Conservation (phyloP, 2,329 filamentous ascomycete genomes). For the Gaeumannomyces sp. region DNA sequence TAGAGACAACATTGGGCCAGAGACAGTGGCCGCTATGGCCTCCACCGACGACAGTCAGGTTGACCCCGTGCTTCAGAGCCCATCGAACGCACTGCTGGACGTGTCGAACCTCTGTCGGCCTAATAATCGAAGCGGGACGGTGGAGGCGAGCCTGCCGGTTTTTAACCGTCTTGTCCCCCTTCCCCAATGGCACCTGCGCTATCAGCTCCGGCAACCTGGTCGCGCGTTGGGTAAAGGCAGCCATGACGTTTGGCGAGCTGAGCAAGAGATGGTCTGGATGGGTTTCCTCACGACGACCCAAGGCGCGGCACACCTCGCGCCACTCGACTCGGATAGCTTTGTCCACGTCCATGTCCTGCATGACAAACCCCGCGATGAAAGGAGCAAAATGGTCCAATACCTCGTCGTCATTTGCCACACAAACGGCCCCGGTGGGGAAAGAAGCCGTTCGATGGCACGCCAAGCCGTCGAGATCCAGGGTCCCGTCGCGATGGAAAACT, state of each 20-base stretch:
- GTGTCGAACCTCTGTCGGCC: constrained; percentile 39
- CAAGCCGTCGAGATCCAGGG: constrained; percentile 39
- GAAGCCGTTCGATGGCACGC: constrained; percentile 39
- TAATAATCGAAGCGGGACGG: constrained; percentile 36
- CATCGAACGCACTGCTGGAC: constrained; percentile 51
- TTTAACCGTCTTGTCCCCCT: constrained; percentile 33
- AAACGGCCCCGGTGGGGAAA: constrained; percentile 38
- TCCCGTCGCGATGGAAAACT: constrained; percentile 48
- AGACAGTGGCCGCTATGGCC: constrained; percentile 56
- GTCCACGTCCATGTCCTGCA: constrained; percentile 21
- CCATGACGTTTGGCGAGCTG: constrained; percentile 42
- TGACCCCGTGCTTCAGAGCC: constrained; percentile 39
- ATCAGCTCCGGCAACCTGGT: constrained; percentile 35
- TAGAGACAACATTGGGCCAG: constrained; percentile 41
- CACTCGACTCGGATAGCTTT: constrained; percentile 32
- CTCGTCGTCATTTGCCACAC: constrained; percentile 38
- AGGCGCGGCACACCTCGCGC: constrained; percentile 45
- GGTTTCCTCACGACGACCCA: constrained; percentile 33
- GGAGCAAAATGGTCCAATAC: constrained; percentile 43
- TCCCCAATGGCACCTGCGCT: constrained; percentile 31
- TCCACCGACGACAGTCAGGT: constrained; percentile 49
- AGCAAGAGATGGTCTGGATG: constrained; percentile 38
- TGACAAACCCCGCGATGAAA: constrained; percentile 43
- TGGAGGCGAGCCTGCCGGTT: constrained; percentile 42
- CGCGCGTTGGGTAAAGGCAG: constrained; percentile 41